phyloP scores from a whole-genome alignment of 768 basidiomycete genomes.

The Infundibulicybe gibba region DNA sequence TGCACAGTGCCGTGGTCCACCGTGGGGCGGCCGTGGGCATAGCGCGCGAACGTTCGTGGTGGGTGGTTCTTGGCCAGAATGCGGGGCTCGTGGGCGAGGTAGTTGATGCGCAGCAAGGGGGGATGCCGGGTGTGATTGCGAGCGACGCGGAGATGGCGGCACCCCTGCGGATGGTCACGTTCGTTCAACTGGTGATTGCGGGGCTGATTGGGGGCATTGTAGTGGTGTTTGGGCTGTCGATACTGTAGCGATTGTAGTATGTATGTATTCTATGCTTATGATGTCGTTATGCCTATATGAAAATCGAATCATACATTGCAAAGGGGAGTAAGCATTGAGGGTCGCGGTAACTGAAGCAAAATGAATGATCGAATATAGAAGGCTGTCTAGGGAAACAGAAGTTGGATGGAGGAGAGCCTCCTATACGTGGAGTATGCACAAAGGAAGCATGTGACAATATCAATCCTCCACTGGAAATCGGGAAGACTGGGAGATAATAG shows the following conservation, averaged over 20 bases:
- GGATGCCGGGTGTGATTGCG: slow-evolving; percentile 15
- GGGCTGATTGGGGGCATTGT: slow-evolving; percentile 12
- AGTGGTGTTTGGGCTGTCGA: slow-evolving; percentile 10
- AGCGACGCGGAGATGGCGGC: slow-evolving; percentile 4
- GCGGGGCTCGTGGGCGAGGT: slow-evolving; percentile 20
- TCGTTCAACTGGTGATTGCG: slow-evolving; percentile 10
- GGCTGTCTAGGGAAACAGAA: too few relatives aligned
- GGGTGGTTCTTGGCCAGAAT: slow-evolving; percentile 27
- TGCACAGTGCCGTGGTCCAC: slow-evolving; percentile 21
- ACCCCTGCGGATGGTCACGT: slow-evolving; percentile 10
- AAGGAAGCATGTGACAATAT: too few relatives aligned
- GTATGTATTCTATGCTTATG: too few relatives aligned
- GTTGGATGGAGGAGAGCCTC: too few relatives aligned
- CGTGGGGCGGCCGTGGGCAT: slow-evolving; percentile 7
- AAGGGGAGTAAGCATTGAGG: too few relatives aligned
- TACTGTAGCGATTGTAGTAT: slow-evolving; percentile 4
- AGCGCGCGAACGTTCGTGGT: slow-evolving; percentile 21
- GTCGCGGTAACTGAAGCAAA: too few relatives aligned
- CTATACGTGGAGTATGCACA: too few relatives aligned
- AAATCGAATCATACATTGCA: too few relatives aligned
- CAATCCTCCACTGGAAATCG: too few relatives aligned
- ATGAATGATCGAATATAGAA: too few relatives aligned
- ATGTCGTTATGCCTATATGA: too few relatives aligned
- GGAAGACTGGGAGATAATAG: too few relatives aligned
- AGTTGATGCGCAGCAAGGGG: slow-evolving; percentile 16